Evolutionary conservation across 257 asterid genomes (phyloP).

Genomic region (Lantana camara): DNA sequence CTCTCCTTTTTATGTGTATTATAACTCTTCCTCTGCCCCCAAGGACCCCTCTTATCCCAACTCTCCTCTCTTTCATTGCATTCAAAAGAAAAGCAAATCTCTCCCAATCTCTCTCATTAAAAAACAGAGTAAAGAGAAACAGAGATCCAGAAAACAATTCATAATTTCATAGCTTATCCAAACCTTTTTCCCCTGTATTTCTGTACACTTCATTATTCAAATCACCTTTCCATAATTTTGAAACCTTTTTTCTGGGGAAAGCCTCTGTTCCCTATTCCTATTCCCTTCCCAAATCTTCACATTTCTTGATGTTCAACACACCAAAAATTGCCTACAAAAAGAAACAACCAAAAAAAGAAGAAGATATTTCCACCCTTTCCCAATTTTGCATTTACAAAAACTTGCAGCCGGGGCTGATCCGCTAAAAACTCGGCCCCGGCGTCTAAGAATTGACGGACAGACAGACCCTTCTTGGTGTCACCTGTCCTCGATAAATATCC

Average conservation of each 20-base stretch:
- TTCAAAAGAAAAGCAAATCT: constrained; percentile 31
- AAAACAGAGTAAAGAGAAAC: too few species aligned
- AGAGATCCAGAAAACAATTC: constrained; percentile 13
- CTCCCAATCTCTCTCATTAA: constrained; percentile 2
- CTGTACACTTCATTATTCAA: constrained; percentile 53
- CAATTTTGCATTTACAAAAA: constrained; percentile 28
- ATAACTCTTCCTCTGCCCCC: constrained; percentile 9
- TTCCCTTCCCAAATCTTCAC: constrained; percentile 27
- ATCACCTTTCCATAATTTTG: constrained; percentile 28
- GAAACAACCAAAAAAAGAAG: constrained; percentile 9
- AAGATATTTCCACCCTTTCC: constrained; percentile 22
- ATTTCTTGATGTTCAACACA: constrained; percentile 7
- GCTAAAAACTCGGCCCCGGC: constrained; percentile 29
- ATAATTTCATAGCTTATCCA: constrained; percentile 28
- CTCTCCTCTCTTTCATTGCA: constrained; percentile 32
- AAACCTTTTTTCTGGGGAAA: constrained; percentile 31
- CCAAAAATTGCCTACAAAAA: constrained; percentile 25
- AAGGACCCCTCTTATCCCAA: too few species aligned
- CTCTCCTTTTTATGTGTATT: constrained; percentile 47
- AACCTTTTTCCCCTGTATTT: constrained; percentile 24
- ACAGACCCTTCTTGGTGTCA: constrained; percentile 22
- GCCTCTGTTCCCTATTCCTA: constrained; percentile 34
- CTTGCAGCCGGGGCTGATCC: constrained; percentile 32
- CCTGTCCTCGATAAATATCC: constrained; percentile 63
- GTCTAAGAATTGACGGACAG: background rate